Percentiles rank a stretch among this genome's conserved stretches.
Conservation (phyloP, 2,329 filamentous ascomycete species). For the Chaetomium olivaceum region DNA sequence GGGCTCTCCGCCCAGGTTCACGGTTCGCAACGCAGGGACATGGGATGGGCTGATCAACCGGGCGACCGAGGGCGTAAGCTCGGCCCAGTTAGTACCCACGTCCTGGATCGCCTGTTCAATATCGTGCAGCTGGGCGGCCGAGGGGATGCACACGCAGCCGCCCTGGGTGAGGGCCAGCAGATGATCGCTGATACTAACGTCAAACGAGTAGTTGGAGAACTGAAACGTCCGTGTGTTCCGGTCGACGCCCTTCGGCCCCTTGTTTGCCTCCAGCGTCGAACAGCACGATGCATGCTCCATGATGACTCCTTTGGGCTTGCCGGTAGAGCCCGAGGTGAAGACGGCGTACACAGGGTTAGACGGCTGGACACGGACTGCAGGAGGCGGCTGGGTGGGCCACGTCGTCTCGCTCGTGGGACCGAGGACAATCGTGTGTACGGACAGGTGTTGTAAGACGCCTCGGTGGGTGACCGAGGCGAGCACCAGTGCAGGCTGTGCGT, state of each 20-base stretch:
- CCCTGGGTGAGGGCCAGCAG: slow-evolving; percentile 1
- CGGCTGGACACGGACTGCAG: neutral
- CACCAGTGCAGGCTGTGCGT: neutral
- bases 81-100: neutral
- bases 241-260: slow-evolving; percentile 1
- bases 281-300: slow-evolving; percentile 1
- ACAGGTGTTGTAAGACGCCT: neutral
- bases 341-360: neutral
- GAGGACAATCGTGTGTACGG: neutral
- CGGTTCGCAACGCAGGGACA: neutral
- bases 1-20: neutral
- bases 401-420: neutral
- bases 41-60: neutral
- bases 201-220: neutral
- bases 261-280: slow-evolving; percentile 1
- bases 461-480: slow-evolving; percentile 1
- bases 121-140: neutral
- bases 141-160: neutral
- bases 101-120: slow-evolving; percentile 4
- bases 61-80: neutral
- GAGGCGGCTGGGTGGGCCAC: neutral
- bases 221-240: slow-evolving; percentile 1
- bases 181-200: neutral
- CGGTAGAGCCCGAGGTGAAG: neutral
- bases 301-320: neutral